Evolutionary conservation across 345 rosid genomes (phyloP), one percentile per base, ranked within the genome.

Genomic region (Eutrema heterophyllum): DNA sequence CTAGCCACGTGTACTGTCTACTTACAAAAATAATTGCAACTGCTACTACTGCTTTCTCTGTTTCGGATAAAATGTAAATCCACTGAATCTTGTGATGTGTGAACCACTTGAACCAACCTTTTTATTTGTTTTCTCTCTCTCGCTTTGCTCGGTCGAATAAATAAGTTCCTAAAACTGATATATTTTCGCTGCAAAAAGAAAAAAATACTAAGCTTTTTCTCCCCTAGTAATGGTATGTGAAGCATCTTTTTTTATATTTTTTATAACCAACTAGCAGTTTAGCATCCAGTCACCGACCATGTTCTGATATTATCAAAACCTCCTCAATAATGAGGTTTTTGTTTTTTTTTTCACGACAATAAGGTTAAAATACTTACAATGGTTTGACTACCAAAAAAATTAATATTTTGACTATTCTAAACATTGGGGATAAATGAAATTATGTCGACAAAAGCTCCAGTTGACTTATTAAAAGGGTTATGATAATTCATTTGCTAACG

Each of bases 81-180:
- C 61, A 74, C 38, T 67, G 68, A 74, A 67, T 44, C 79, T 68
- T 50, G 74, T 68, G 18, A 61, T 68, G 73, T 75, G 79, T 61
- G 74, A 68, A 61, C 64, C 73, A 67, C 73, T 67, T 75, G 73
- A 75, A 59, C 68, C 32, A 59, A 32, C 24, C 7, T 32, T 44
- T 67, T 15, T 43, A 7, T 51, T 65, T n/a, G n/a, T n/a, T n/a
- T n/a, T n/a, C n/a, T n/a, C n/a, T n/a, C n/a, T n/a, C n/a, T n/a
- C n/a, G n/a, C n/a, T 36, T 56, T 35, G 13, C 16, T 46, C 30
- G 67, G 49, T 36, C 18, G 67, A 71, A 50, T 60, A 57, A 40
- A 38, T 59, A 56, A 40, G 26, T 27, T 3, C 67, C 7, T 48
- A 15, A 49, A 41, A 61, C 1, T 41, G 21, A 4, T 26, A 39